These are phyloP conservation scores for Populus tremula DNA, from an alignment of 345 rosid species.

Conservation along the genomic window DNA sequence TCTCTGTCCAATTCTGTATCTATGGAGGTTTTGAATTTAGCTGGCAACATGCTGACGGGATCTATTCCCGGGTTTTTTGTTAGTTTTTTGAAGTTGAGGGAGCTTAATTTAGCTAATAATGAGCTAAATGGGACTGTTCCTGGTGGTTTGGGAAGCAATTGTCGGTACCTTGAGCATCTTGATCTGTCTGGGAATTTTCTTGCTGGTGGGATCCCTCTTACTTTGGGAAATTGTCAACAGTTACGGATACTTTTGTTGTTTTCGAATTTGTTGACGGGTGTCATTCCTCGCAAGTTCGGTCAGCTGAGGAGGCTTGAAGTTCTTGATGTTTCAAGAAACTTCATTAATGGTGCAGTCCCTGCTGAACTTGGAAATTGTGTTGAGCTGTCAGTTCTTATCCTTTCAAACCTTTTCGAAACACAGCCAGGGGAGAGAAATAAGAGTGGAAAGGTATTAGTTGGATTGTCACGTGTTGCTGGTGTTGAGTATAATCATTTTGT, in stretches of 20 bases:
- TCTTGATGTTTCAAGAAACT: conserved; percentile 33
- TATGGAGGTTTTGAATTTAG: conserved; percentile 33
- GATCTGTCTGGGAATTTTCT: conserved; percentile 36
- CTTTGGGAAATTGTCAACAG: conserved; percentile 25
- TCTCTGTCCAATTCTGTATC: conserved; percentile 13
- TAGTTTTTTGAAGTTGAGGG: conserved; percentile 21
- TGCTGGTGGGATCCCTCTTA: conserved; percentile 22
- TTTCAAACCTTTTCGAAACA: conserved; percentile 26
- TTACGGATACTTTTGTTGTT: conserved; percentile 31
- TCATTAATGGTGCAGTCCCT: conserved; percentile 27
- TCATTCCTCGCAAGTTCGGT: conserved; percentile 33
- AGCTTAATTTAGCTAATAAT: conserved; percentile 28
- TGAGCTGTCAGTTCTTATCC: conserved; percentile 32
- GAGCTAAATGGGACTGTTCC: conserved; percentile 28
- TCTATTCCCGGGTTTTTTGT: conserved; percentile 14
- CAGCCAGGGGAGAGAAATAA: conserved; percentile 1
- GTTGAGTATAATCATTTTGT: conserved; percentile 21
- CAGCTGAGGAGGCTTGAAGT: conserved; percentile 25
- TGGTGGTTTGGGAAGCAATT: conserved; percentile 10
- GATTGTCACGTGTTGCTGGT: not conserved
- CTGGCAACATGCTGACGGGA: conserved; percentile 29
- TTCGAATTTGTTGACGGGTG: conserved; percentile 28
- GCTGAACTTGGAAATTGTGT: conserved; percentile 34
- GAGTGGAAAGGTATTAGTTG: not conserved
- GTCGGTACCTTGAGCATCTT: conserved; percentile 27